Evolutionary conservation across 345 rosid genomes (phyloP).

Genomic region (Angophora floribunda): DNA sequence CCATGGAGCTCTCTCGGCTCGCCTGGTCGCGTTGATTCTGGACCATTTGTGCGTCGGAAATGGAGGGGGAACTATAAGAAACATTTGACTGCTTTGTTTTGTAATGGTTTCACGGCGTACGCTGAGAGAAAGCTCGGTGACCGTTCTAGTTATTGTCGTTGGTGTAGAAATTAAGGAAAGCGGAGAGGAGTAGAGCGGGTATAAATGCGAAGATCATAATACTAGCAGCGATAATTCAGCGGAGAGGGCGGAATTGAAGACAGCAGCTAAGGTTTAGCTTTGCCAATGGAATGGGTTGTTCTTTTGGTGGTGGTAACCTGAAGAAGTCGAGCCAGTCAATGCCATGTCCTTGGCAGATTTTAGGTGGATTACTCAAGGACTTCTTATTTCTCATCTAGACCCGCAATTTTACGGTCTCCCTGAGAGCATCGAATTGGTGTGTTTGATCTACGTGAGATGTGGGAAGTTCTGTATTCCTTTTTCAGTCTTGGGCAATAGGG

Average conservation of each 20-base stretch:
- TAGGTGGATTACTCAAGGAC: not conserved
- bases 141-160: not conserved
- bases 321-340: not conserved
- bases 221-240: not conserved
- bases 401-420: not conserved
- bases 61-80: not conserved
- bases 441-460: not conserved
- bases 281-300: not conserved
- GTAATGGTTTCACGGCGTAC: not conserved
- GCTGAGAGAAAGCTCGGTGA: not conserved
- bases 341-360: not conserved
- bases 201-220: not conserved
- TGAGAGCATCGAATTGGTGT: not conserved
- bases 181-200: not conserved
- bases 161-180: not conserved
- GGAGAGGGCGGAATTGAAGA: not conserved
- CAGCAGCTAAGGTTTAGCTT: not conserved
- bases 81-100: not conserved
- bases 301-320: not conserved
- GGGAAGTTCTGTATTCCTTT: not conserved
- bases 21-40: not conserved
- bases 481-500: not conserved
- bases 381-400: not conserved
- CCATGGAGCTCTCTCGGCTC: not conserved
- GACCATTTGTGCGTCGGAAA: not conserved